Evolutionary conservation across 495 filamentous ascomycete species (phyloP), one percentile per base, ranked within the genome.

Genomic region (Astrothelium macrocarpum): DNA sequence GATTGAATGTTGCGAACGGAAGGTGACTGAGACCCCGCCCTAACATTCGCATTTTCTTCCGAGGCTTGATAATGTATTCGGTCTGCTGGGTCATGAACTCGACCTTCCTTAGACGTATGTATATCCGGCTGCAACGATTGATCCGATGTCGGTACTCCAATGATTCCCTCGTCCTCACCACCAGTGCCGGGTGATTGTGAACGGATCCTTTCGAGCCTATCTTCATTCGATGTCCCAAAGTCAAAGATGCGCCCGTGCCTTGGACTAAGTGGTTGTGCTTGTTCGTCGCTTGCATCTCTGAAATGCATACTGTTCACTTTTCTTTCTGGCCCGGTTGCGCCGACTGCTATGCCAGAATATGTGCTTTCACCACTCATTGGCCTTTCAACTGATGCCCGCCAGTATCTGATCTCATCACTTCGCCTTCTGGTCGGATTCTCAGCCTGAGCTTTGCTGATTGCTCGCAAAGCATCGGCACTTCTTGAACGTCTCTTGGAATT

Each of bases 331-430:
- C 49, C 49, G 49, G 11, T 56, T 56, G 49, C 4, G 7, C 49
- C 49, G 2, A 56, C 9, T 11, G 49, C 5, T 9, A 56, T 56
- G 49, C 49, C 49, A 56, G 49, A 26, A 56, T 56, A 56, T 16
- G 2, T 2, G 16, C 49, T 56, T 29, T 56, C 49, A 7, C 49
- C 49, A 25, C 49, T 56, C 49, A 29, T 56, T 29, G 49, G 49
- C 20, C 16, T 25, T 11, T 56, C 49, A 9, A 1, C 20, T 7
- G 49, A 56, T 26, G 49, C 68, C 4, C 68, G 66, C 68, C 68
- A 70, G 34, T 63, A 66, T 32, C 64, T 31, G 4, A 70, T 68
- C 59, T 70, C 68, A 23, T 68, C 66, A 59, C 66, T 70, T 32
- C 68, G 53, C 28, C 53, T 56, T 18, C 56, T 45, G 4, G 4